Base-by-base conservation (phyloP, 2,329 filamentous ascomycete species). In the Rutstroemia sp. region DNA sequence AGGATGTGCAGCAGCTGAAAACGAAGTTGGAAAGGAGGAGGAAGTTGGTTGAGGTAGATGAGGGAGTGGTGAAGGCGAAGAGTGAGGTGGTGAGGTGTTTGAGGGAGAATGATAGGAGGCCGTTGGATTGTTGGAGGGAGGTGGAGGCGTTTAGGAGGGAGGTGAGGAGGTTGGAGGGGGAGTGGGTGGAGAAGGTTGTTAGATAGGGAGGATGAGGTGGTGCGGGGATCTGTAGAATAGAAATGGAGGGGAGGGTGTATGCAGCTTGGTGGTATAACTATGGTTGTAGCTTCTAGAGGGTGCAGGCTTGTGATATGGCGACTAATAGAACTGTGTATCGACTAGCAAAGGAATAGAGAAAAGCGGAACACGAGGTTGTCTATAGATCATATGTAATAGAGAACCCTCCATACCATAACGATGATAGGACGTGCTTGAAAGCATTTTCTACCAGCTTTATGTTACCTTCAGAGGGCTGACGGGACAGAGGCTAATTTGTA, bases 91-190 rank as follows among this genome's bases (percentile, higher is more conserved):
- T 94, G 61, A 80, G 81, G 65, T 97, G 92, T 71, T 76, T 97
- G 76, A 78, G 88, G 60, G 79, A 86, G 68, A 86, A 96, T 72
- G 92, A 96, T 73, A 80, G 90, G 62, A 81, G 90, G 71, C 92
- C 92, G 70, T 76, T 96, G 69, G 89, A 96, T 76, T 97, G 92
- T 80, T 96, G 89, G 88, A 81, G 85, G 73, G 91, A 96, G 80
- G 90, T 96, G 23, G 87, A 95, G 75, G 78, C 78, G 19, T 97
- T 97, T 73, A 95, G 92, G 82, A 80, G 81, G 66, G 89, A 95
- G 78, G 92, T 97, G 51, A 83, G 88, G 64, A 84, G 83, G 75
- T 73, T 96, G 73, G 92, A 96, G 81, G 86, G 83, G 73, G 79
- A 78, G 25, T 97, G 95, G 83, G 89, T 96, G 38, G 87, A 95